Conservation (phyloP, 1,284 basidiomycete species). For the Puccinia polysora region DNA sequence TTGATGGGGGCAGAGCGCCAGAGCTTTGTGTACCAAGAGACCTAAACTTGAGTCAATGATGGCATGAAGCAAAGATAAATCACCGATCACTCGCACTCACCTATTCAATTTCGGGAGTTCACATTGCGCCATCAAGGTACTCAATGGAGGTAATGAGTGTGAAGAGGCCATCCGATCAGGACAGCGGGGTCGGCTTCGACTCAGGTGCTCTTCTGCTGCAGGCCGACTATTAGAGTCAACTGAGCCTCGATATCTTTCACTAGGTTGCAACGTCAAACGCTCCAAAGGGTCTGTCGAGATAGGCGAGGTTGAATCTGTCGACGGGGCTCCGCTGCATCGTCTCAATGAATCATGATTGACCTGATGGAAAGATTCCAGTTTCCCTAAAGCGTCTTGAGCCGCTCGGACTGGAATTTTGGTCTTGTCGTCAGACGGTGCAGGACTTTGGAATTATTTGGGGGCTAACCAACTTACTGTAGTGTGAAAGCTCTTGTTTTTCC, state of each 20-base stretch:
- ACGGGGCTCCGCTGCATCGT: slow-evolving; percentile 6
- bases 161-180: not conserved
- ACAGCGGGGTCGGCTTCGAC: not conserved
- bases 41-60: not conserved
- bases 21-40: not conserved
- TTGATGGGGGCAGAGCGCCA: slow-evolving; percentile 6
- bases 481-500: not conserved
- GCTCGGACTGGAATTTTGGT: slow-evolving; percentile 1
- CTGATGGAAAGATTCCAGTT: slow-evolving; percentile 10
- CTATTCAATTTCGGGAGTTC: not conserved
- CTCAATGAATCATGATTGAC: not conserved
- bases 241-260: not conserved
- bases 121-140: not conserved
- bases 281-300: slow-evolving; percentile 12
- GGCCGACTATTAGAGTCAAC: not conserved
- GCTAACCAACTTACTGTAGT: slow-evolving; percentile 18
- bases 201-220: not conserved
- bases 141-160: slow-evolving; percentile 6
- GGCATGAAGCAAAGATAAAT: not conserved
- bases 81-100: not conserved
- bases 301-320: slow-evolving; percentile 11
- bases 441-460: not conserved
- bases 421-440: not conserved
- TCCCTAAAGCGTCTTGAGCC: slow-evolving; percentile 3
- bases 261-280: not conserved